Base-by-base conservation (phyloP, 2,329 filamentous ascomycete species). In the Cladophialophora psammophila region DNA sequence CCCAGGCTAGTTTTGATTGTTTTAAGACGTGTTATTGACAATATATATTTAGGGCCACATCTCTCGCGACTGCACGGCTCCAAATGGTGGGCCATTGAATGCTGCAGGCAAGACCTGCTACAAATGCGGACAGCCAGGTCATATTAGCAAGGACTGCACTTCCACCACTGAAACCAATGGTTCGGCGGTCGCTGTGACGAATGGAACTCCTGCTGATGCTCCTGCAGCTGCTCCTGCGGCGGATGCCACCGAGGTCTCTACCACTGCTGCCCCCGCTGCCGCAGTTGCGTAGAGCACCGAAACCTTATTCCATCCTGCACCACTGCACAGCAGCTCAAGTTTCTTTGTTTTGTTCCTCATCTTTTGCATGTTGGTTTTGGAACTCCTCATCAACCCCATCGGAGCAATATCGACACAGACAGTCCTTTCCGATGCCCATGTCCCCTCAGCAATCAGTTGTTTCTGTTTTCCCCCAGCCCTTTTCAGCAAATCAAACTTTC, bases 21-120 rank as follows among this genome's bases (percentile, higher is more conserved):
- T 38, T 3, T 15, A 3, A 45, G 13, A 40, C 18, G 40, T 59
- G 12, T 40, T 26, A 15, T 60, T 72, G 65, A 74, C 66, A 35
- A 56, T 48, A 52, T 50, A 26, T 20, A 12, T 70, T 5, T 67
- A 82, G 74, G 93, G 93, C 60, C 93, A 97, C 83, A 97, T 97
- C 80, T 96, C 92, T 66, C 87, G 90, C 75, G 95, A 99, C 82
- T 99, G 95, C 86, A 97, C 94, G 55, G 93, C 94, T 69, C 94
- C 95, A 71, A 98, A 98, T 80, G 95, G 95, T 65, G 95, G 95
- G 31, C 93, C 94, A 55, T 86, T 98, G 73, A 97, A 95, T 87
- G 96, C 93, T 71, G 93, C 92, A 70, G 94, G 94, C 78, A 99
- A 98, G 89, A 97, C 94, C 72, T 99, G 95, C 88, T 99, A 99